Base-by-base conservation (phyloP, 202 grass and related monocot genomes). In the Elaeis oleifera region DNA sequence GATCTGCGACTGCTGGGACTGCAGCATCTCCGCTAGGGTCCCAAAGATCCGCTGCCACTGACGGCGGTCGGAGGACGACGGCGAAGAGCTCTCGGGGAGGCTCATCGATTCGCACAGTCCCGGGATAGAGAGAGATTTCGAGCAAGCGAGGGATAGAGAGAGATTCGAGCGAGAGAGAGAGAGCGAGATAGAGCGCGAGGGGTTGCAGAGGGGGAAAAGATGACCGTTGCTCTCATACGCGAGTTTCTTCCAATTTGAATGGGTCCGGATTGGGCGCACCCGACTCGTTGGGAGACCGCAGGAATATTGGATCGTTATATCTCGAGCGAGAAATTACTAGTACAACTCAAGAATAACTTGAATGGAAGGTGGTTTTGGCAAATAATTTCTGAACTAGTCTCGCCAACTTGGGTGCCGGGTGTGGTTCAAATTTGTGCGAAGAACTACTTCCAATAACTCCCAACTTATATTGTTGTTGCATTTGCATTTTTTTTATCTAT, bases 31-130 rank as follows among this genome's bases (percentile, higher is more conserved):
- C 13, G 54, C 62, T 27, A 90, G 49, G 13, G 69, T 24, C 32
- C 63, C 24, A 54, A 77, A 85, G 17, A 74, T 15, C 9, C 69
- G 60, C 15, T 54, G 53, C 82, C 79, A 83, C 62, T 77, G 61
- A 0, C 26, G 49, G n/a, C 56, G 69, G 4, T 28, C 57, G 22
- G 6, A 54, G 1, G 27, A 21, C 16, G 56, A 21, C 23, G 56
- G 18, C 16, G 39, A 4, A 18, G 53, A 8, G 23, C 18, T 56
- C 62, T 62, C 31, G 23, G 72, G n/a, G 29, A 57, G 51, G 63
- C 62, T 50, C 87, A 90, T 90, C 23, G 53, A 68, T 64, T 28
- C 60, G 18, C 29, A 54, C 19, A 21, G 17, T 6, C 25, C 58
- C 16, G 32, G 20, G 6, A 54, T 17, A 49, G 32, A 7, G 36